Evolutionary conservation across 2,329 filamentous ascomycete genomes (phyloP), one percentile per base, ranked within the genome.

Genomic region (Ustilaginoidea virens): DNA sequence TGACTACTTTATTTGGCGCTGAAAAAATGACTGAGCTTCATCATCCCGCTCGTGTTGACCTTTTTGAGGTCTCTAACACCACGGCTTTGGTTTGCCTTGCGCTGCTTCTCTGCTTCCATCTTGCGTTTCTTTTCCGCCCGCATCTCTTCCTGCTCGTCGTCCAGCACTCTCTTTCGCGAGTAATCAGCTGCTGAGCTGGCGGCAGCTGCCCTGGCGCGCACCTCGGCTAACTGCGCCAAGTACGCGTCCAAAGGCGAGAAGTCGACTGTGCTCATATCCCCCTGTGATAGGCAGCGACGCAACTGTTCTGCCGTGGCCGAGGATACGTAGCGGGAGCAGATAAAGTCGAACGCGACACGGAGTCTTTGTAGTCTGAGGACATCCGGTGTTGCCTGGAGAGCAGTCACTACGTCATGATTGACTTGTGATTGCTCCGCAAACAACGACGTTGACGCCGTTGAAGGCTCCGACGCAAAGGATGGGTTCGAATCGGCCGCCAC

Each of bases 1-100:
- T 14, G 7, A 27, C 26, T 22, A n/a, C 18, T 25, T 39, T 39
- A 43, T 36, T 68, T 69, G 56, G 87, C 92, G 35, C 73, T 73
- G 52, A 98, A 98, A 56, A 98, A 98, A 36, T 76, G 70, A 48
- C 81, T 93, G 69, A 98, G 69, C 61, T 96, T 98, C 66, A 80
- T 90, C 90, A 98, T 98, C 2, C 90, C 90, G 14, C 58, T 71
- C 0, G 79, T 86, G 54, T 96, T 80, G 27, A 86, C 87, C 58
- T 96, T 98, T 50, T 80, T 80, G 45, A 98, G 51, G 27, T 86
- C 69, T 47, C 74, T 76, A 1, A 94, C 72, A 1, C 73, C 86
- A 17, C 74, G 65, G 36, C 80, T 90, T 55, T 81, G 69, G 15
- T 60, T 62, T 3, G 69, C 71, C 56, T 92, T 86, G 51, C 72